phyloP scores from a whole-genome alignment of 2,329 filamentous ascomycete genomes.

The Lizonia empirigonia region DNA sequence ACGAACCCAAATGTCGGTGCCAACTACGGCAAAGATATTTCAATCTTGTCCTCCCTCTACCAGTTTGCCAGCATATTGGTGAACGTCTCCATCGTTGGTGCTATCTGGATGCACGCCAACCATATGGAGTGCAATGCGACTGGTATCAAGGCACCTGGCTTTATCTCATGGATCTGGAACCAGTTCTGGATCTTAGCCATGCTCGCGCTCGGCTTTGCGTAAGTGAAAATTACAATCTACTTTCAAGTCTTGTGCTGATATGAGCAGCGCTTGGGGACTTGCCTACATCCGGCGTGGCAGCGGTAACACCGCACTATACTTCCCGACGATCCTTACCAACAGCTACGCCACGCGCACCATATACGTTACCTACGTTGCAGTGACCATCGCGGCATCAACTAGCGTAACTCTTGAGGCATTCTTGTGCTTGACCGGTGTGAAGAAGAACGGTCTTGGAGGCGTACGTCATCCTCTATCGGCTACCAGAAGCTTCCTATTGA shows the following conservation, averaged over 20 bases:
- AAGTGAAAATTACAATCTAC: neutral
- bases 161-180: conserved; percentile 22
- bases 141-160: conserved; percentile 20
- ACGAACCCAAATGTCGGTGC: neutral
- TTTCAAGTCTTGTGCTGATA: neutral
- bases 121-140: conserved; percentile 25
- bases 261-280: conserved; percentile 17
- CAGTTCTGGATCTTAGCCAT: conserved; percentile 23
- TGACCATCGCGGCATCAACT: conserved; percentile 17
- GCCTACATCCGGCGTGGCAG: conserved; percentile 13
- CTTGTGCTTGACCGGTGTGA: conserved; percentile 19
- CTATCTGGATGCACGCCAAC: conserved; percentile 28
- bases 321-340: conserved; percentile 10
- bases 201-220: conserved; percentile 21
- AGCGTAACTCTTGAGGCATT: conserved; percentile 21
- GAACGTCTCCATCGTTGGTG: conserved; percentile 32
- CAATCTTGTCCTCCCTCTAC: conserved; percentile 25
- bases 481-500: neutral
- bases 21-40: conserved; percentile 20
- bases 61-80: conserved; percentile 24
- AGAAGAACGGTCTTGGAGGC: conserved; percentile 20
- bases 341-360: conserved; percentile 15
- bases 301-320: conserved; percentile 13
- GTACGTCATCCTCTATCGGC: conserved; percentile 5
- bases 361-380: conserved; percentile 18